Percentiles rank a stretch among this genome's conserved stretches.
Evolutionary conservation across 768 basidiomycete species (phyloP).

Genomic region (Saitozyma podzolica): DNA sequence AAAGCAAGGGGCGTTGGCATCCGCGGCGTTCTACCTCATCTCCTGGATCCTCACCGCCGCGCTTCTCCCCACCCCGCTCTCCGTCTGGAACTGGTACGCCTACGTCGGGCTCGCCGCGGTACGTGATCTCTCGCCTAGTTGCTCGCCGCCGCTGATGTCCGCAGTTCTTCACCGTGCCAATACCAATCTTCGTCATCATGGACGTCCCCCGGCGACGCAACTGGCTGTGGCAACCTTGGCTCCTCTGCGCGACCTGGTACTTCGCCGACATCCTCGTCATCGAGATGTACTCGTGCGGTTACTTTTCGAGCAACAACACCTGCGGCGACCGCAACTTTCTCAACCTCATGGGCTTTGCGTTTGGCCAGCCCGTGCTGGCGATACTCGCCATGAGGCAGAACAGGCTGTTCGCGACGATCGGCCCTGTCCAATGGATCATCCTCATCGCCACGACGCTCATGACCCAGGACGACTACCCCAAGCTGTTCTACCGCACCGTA

Average conservation of each 20-base stretch:
- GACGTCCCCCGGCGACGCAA: slow-evolving; percentile 39
- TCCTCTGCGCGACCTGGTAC: slow-evolving; percentile 44
- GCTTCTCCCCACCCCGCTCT: slow-evolving; percentile 22
- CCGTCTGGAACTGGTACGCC: not conserved
- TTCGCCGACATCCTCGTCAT: slow-evolving; percentile 36
- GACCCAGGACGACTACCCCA: slow-evolving; percentile 44
- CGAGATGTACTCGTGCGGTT: slow-evolving; percentile 43
- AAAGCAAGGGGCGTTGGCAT: slow-evolving; percentile 36
- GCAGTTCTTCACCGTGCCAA: slow-evolving; percentile 44
- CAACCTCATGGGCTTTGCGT: slow-evolving; percentile 37
- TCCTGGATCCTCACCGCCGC: slow-evolving; percentile 43
- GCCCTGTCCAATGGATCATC: slow-evolving; percentile 45
- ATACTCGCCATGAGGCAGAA: slow-evolving; percentile 52
- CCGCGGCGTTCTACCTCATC: slow-evolving; percentile 40
- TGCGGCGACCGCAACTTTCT: slow-evolving; percentile 53
- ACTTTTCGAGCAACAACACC: slow-evolving; percentile 30
- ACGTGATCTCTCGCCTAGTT: not conserved
- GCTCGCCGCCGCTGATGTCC: not conserved
- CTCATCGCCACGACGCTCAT: slow-evolving; percentile 45
- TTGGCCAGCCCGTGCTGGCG: slow-evolving; percentile 51
- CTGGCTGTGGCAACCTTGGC: slow-evolving; percentile 40
- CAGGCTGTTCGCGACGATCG: slow-evolving; percentile 42
- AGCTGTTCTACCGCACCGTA: slow-evolving; percentile 54
- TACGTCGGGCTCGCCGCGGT: not conserved
- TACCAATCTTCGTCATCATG: slow-evolving; percentile 38